Conservation (phyloP, 305 asterid species). For the Ilex paraguariensis region DNA sequence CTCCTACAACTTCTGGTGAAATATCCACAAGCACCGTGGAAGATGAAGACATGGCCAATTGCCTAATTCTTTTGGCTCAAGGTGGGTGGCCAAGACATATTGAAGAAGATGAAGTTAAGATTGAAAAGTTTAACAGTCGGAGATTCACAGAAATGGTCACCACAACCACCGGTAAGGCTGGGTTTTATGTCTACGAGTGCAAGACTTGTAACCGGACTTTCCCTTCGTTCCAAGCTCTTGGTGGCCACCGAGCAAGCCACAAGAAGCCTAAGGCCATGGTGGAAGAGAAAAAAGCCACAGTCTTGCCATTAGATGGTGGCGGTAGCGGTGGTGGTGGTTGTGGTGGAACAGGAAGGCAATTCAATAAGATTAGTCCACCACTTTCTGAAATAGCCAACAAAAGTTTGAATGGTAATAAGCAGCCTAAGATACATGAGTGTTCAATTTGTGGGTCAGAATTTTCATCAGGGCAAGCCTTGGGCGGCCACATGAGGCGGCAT, state of each 20-base stretch:
- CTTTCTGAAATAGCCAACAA: constrained; percentile 1
- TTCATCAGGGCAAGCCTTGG: constrained; percentile 79
- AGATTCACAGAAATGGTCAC: constrained; percentile 41
- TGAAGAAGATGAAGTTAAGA: neutral
- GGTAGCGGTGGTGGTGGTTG: neutral
- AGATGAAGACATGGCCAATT: constrained; percentile 80
- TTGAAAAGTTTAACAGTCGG: constrained; percentile 31
- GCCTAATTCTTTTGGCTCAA: constrained; percentile 64
- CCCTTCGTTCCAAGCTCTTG: constrained; percentile 85
- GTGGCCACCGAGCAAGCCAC: constrained; percentile 90
- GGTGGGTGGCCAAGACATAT: neutral
- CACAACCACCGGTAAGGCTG: constrained; percentile 29
- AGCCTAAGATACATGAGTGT: constrained; percentile 60
- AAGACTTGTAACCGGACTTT: constrained; percentile 70
- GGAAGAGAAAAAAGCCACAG: constrained; percentile 17
- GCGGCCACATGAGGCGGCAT: constrained; percentile 88
- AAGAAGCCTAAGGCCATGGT: constrained; percentile 44
- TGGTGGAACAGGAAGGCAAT: neutral
- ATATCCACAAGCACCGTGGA: constrained; percentile 43
- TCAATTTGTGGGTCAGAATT: constrained; percentile 76
- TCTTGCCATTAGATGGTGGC: constrained; percentile 1
- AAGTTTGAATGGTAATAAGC: constrained; percentile 4
- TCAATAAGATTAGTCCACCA: constrained; percentile 12
- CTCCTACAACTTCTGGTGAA: constrained; percentile 32
- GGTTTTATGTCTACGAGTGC: constrained; percentile 63